A percentile compares a stretch with the other conserved stretches of the same genome.
Evolutionary conservation across 1,284 basidiomycete species (phyloP).

Genomic region (Pseudozyma sp.): DNA sequence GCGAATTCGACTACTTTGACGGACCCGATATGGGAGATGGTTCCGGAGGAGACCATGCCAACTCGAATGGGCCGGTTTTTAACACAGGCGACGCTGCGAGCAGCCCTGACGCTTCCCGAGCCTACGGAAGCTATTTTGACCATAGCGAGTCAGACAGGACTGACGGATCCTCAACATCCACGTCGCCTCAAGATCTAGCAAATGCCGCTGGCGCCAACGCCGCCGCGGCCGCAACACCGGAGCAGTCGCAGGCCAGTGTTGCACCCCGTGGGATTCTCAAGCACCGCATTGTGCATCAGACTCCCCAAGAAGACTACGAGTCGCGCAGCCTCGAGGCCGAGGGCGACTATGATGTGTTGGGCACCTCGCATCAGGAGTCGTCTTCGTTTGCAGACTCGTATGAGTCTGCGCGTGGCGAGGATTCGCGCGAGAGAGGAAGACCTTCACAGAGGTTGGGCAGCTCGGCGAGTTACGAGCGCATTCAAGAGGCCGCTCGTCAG

Average conservation of each 20-base stretch:
- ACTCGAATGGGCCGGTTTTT: conserved; percentile 46
- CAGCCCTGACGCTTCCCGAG: conserved; percentile 52
- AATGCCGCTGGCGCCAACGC: conserved; percentile 4
- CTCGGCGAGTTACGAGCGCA: conserved; percentile 61
- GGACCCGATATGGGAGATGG: conserved; percentile 72
- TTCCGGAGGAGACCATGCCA: conserved; percentile 22
- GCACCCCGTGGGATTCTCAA: conserved; percentile 58
- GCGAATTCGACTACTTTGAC: conserved; percentile 77
- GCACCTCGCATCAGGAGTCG: conserved; percentile 40
- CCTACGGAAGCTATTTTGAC: conserved; percentile 54
- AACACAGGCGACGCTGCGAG: conserved; percentile 56
- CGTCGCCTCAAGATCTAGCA: conserved; percentile 53
- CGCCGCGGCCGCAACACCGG: conserved; percentile 30
- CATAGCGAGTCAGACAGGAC: conserved; percentile 54
- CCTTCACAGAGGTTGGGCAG: conserved; percentile 56
- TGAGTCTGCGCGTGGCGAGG: conserved; percentile 31
- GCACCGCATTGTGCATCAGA: conserved; percentile 43
- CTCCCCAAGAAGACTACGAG: conserved; percentile 37
- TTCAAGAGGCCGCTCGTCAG: conserved; percentile 55
- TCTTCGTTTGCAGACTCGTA: conserved; percentile 38
- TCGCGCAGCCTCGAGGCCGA: conserved; percentile 36
- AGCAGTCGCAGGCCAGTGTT: conserved; percentile 47
- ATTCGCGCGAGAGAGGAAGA: conserved; percentile 51
- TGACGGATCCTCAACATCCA: conserved; percentile 46
- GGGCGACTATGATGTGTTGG: conserved; percentile 42